A percentile compares a stretch with the other conserved stretches of the same genome.
phyloP scores from a whole-genome alignment of 306 rosid genomes.

The Clitoria ternatea region DNA sequence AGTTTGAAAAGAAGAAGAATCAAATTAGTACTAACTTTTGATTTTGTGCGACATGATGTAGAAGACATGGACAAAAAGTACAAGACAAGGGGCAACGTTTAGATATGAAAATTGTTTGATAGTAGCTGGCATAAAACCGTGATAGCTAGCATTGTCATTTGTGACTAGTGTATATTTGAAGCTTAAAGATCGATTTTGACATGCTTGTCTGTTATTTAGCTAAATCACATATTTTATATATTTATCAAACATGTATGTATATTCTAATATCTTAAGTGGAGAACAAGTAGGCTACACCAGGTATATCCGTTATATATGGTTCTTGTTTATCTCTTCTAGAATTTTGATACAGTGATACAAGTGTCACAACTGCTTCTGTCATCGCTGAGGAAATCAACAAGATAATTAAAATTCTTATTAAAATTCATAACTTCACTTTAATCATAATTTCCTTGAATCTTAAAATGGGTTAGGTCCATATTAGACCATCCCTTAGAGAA shows the following conservation, averaged over 20 bases:
- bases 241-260: background rate
- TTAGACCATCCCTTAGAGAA: too few species aligned
- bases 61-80: background rate
- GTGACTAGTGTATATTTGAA: background rate
- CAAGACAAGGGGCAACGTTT: background rate
- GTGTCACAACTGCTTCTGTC: background rate
- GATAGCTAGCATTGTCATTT: background rate
- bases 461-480: too few species aligned
- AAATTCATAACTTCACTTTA: too few species aligned
- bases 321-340: background rate
- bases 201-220: background rate
- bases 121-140: background rate
- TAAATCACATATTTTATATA: background rate
- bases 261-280: background rate
- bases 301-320: background rate
- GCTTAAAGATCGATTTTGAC: background rate
- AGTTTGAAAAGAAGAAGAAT: slow-evolving; percentile 1
- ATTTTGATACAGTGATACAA: background rate
- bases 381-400: background rate
- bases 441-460: too few species aligned
- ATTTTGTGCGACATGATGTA: background rate
- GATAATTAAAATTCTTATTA: too few species aligned
- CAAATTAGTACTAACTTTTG: too few species aligned
- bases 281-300: background rate
- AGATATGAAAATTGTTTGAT: background rate